phyloP scores from a whole-genome alignment of 2,329 filamentous ascomycete genomes.

The Aspergillus niger region DNA sequence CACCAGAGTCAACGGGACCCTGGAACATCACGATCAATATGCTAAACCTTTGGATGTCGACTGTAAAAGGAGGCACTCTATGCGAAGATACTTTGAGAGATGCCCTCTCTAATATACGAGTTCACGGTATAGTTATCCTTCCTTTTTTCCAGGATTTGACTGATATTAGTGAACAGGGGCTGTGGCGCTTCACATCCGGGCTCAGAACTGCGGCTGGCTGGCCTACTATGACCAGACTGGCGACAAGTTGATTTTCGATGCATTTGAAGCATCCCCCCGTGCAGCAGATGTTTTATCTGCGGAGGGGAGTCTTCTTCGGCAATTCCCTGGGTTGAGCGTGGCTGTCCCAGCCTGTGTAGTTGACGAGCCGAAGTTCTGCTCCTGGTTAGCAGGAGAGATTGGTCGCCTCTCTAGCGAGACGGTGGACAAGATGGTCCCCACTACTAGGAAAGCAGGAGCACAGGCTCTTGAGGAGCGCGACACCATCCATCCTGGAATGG shows the following conservation, averaged over 20 bases:
- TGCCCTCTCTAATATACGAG: not conserved
- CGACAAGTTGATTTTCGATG: conserved; percentile 37
- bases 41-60: not conserved
- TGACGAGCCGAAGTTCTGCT: conserved; percentile 24
- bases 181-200: conserved; percentile 43
- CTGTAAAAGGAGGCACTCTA: not conserved
- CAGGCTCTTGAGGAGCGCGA: conserved; percentile 47
- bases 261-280: conserved; percentile 49
- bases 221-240: conserved; percentile 28
- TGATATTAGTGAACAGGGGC: conserved; percentile 22
- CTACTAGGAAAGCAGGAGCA: conserved; percentile 39
- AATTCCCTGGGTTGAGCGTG: conserved; percentile 47
- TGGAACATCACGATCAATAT: conserved; percentile 1
- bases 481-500: conserved; percentile 50
- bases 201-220: conserved; percentile 49
- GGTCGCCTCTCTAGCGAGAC: conserved; percentile 36
- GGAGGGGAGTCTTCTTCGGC: conserved; percentile 42
- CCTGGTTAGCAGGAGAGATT: conserved; percentile 33
- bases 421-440: conserved; percentile 34
- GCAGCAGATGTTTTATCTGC: conserved; percentile 39
- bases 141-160: not conserved
- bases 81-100: not conserved
- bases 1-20: not conserved
- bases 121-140: not conserved
- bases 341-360: conserved; percentile 29